Percentiles rank a stretch among this genome's conserved stretches.
These are phyloP conservation scores for Candida cerambycidarum DNA, from an alignment of 805 yeast species.

Conservation along the genomic window DNA sequence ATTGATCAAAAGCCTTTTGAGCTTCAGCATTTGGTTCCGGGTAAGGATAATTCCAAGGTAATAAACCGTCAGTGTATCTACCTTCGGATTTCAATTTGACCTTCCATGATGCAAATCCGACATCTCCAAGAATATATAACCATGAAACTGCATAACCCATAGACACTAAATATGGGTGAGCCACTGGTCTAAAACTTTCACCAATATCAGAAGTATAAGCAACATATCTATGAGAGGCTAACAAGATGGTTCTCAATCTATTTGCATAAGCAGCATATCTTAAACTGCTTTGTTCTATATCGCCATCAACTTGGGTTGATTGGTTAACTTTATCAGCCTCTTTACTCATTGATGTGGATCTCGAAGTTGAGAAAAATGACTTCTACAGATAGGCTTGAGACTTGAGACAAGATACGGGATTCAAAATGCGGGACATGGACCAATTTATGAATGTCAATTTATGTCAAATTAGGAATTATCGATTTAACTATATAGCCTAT, in stretches of 20 bases:
- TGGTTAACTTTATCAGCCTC: conserved; percentile 12
- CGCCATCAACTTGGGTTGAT: conserved; percentile 12
- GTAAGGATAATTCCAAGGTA: conserved; percentile 65
- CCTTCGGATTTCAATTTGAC: conserved; percentile 67
- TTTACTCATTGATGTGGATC: conserved; percentile 1
- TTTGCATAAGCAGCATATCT: conserved; percentile 86
- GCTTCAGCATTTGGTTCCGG: conserved; percentile 39
- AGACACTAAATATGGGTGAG: conserved; percentile 63
- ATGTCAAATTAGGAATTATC: too few species aligned
- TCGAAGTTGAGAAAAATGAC: not conserved
- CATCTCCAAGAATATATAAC: conserved; percentile 76
- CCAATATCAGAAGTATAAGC: conserved; percentile 89
- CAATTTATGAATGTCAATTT: too few species aligned
- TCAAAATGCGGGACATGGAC: too few species aligned
- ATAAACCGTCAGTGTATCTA: conserved; percentile 54
- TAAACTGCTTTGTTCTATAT: conserved; percentile 27
- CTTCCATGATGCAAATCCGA: conserved; percentile 70
- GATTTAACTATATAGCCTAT: too few species aligned
- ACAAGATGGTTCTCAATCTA: conserved; percentile 65
- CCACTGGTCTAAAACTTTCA: conserved; percentile 82
- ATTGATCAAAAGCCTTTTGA: conserved; percentile 28
- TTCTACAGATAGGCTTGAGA: too few species aligned
- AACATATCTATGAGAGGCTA: conserved; percentile 76
- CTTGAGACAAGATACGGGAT: too few species aligned
- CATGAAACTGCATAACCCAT: conserved; percentile 73